phyloP scores from a whole-genome alignment of 148 eudicot species.

The Heliamphora exappendiculata region DNA sequence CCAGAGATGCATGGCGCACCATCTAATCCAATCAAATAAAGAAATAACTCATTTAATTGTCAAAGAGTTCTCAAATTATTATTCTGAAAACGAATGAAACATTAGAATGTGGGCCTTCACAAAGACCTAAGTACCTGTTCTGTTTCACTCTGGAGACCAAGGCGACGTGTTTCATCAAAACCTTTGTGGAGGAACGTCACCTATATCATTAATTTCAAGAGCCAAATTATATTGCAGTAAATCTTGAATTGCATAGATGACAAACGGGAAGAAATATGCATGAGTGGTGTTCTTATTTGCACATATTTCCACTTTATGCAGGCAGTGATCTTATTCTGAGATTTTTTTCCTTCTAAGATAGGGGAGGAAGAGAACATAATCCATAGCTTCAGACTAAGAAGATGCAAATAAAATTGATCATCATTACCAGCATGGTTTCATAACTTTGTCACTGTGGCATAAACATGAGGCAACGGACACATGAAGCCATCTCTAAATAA shows the following conservation, averaged over 20 bases:
- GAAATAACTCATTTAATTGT: neutral
- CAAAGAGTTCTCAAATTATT: neutral
- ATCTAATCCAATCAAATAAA: slow-evolving; percentile 44
- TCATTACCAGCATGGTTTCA: neutral
- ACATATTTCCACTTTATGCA: neutral
- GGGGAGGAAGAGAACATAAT: neutral
- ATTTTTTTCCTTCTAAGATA: neutral
- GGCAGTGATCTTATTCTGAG: neutral
- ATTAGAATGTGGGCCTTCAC: neutral
- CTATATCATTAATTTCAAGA: slow-evolving; percentile 30
- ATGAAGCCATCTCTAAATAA: neutral
- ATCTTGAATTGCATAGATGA: neutral
- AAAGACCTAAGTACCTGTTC: slow-evolving; percentile 56
- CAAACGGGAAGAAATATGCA: neutral
- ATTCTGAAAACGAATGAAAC: slow-evolving; percentile 3
- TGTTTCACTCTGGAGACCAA: slow-evolving; percentile 76
- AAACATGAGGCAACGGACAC: neutral
- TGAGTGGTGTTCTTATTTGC: neutral
- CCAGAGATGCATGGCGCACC: slow-evolving; percentile 80
- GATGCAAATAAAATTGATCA: neutral
- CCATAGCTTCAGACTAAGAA: neutral
- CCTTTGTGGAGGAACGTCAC: slow-evolving; percentile 94
- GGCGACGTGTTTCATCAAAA: slow-evolving; percentile 93
- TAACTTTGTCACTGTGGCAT: neutral
- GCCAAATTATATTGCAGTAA: slow-evolving; percentile 2